Base-by-base conservation (phyloP, 2,329 filamentous ascomycete genomes). In the Lasiodiplodia sp. region DNA sequence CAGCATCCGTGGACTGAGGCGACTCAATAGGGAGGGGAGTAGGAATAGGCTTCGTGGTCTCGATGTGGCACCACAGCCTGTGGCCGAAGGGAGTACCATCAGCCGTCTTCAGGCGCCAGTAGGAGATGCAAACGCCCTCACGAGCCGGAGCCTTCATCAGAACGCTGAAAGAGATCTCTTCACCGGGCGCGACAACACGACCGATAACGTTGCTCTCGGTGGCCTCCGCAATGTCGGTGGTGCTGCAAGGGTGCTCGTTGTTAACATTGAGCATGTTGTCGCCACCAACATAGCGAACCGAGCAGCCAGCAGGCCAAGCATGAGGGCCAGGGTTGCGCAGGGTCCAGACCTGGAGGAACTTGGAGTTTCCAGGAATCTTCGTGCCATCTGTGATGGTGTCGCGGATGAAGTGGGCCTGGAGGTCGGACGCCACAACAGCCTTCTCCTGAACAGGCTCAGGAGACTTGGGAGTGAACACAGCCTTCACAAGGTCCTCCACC, bases 201-300 rank as follows among this genome's bases (percentile, higher is more conserved):
- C 88, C 87, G 78, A 93, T 89, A 68, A 92, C 86, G 65, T 93
- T 96, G 77, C 92, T 97, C 83, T 96, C 91, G 67, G 90, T 92
- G 66, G 94, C 93, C 40, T 89, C 89, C 47, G 89, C 87, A 69
- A 97, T 89, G 73, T 94, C 90, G 49, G 87, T 86, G 68, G 93
- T 88, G 73, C 91, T 92, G n/a, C 91, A 89, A 28, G 94, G 92
- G 75, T 92, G 92, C 70, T 86, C 87, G 64, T 91, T 89, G 78
- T 97, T 92, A 67, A 97, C 87, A 73, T 94, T 92, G 74, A 96
- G 93, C 96, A 99, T 98, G 82, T 95, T 94, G 79, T 98, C 95
- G 63, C 96, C 96, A 69, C 95, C 94, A 69, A 96, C 91, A 76
- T 94, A 97, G 80, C 92, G 93, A 74, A 98, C 92, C 68, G 90